Evolutionary conservation across 1,139 yeast genomes (phyloP).

Genomic region (Sugiyamaella japonica): DNA sequence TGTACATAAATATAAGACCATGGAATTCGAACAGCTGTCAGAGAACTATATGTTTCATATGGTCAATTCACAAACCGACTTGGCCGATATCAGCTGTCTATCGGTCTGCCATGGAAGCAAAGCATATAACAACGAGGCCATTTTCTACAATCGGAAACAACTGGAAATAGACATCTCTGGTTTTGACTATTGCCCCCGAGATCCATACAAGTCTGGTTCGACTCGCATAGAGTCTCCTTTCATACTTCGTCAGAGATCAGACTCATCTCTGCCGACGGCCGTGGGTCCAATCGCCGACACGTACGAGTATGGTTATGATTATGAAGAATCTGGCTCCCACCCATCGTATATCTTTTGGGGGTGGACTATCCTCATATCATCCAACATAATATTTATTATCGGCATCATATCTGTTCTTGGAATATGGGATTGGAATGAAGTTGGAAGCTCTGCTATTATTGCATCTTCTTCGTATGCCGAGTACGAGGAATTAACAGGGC

Average conservation of each 20-base stretch:
- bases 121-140: background rate
- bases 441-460: background rate
- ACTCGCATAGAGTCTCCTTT: background rate
- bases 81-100: background rate
- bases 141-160: background rate
- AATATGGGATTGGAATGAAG: slow-evolving; percentile 23
- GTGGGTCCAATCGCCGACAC: too few species aligned
- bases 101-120: background rate
- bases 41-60: background rate
- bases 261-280: too few species aligned
- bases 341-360: slow-evolving; percentile 27
- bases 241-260: background rate
- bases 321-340: slow-evolving; percentile 17
- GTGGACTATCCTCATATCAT: slow-evolving; percentile 32
- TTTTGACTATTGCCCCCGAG: background rate
- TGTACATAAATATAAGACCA: background rate
- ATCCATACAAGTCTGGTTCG: background rate
- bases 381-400: slow-evolving; percentile 34
- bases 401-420: slow-evolving; percentile 36
- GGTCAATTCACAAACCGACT: background rate
- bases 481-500: slow-evolving; percentile 40
- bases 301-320: slow-evolving; percentile 11
- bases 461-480: slow-evolving; percentile 20
- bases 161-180: background rate
- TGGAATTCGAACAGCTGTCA: background rate